These are phyloP conservation scores for Sporothrix inflata DNA, from an alignment of 2,329 filamentous ascomycete species.

Conservation along the genomic window DNA sequence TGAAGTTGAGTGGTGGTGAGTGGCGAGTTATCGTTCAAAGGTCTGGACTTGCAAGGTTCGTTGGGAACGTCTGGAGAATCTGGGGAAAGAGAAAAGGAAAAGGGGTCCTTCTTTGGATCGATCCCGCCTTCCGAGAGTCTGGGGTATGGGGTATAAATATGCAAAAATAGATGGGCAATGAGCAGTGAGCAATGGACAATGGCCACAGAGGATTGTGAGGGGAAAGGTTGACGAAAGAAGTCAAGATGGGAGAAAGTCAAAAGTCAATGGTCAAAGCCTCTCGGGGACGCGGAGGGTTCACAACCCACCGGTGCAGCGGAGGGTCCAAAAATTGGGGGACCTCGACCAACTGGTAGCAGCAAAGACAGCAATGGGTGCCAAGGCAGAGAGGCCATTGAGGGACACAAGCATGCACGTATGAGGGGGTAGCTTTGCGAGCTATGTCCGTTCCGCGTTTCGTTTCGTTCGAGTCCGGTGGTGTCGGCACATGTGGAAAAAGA, in stretches of 20 bases:
- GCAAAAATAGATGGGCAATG: neutral
- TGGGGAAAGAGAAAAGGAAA: neutral
- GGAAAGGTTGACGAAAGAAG: neutral
- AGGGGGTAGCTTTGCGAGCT: slow-evolving; percentile 1
- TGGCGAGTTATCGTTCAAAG: neutral
- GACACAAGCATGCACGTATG: neutral
- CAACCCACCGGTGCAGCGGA: neutral
- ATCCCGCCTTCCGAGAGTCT: neutral
- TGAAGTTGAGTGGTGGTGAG: slow-evolving; percentile 12
- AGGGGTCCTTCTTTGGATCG: neutral
- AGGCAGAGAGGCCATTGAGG: neutral
- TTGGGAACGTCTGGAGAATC: neutral
- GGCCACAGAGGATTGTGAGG: neutral
- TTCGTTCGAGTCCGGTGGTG: neutral
- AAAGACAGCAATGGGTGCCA: neutral
- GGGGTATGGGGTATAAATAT: neutral
- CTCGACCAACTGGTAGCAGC: too few species aligned
- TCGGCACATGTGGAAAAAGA: slow-evolving; percentile 11
- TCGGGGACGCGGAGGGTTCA: slow-evolving; percentile 16
- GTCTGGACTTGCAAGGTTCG: neutral
- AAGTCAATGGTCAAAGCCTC: neutral
- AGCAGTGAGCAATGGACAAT: neutral
- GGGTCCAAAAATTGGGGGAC: neutral
- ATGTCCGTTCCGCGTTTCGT: slow-evolving; percentile 1
- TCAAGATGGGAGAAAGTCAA: neutral